Conservation (phyloP, 345 rosid species). For the Citrus maxima region DNA sequence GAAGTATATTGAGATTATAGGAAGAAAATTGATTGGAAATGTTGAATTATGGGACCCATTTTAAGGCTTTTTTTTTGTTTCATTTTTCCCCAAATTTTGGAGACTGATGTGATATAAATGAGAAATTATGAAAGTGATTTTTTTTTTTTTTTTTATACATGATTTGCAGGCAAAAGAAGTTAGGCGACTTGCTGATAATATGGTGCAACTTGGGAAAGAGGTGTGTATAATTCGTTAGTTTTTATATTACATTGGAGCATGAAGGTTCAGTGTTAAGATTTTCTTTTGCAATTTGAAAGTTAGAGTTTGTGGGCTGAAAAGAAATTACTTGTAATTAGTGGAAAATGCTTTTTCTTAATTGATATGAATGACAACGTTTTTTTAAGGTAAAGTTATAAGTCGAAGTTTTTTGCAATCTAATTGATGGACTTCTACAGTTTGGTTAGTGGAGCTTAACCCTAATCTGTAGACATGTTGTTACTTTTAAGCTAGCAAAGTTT, state of each 20-base stretch:
- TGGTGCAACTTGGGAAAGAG: slow-evolving; percentile 96
- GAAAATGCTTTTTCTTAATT: background rate
- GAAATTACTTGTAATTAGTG: background rate
- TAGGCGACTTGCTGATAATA: slow-evolving; percentile 82
- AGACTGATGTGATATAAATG: background rate
- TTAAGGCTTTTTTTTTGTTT: background rate
- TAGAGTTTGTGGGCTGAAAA: background rate
- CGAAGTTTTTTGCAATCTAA: background rate
- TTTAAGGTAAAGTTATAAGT: background rate
- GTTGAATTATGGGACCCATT: background rate
- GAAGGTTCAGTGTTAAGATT: background rate
- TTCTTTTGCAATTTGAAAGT: background rate
- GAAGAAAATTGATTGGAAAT: background rate
- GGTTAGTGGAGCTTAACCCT: background rate
- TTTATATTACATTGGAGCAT: background rate
- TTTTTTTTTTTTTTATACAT: background rate
- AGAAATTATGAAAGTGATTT: background rate
- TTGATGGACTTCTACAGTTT: background rate
- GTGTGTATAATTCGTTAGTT: slow-evolving; percentile 18
- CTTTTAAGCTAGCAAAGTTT: background rate
- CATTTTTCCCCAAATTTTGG: background rate
- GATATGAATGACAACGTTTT: background rate
- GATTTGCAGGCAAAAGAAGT: slow-evolving; percentile 77
- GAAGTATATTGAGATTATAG: background rate
- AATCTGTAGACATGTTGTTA: background rate